Evolutionary conservation across 495 filamentous ascomycete genomes (phyloP).

Genomic region (Talaromyces trachyspermus): DNA sequence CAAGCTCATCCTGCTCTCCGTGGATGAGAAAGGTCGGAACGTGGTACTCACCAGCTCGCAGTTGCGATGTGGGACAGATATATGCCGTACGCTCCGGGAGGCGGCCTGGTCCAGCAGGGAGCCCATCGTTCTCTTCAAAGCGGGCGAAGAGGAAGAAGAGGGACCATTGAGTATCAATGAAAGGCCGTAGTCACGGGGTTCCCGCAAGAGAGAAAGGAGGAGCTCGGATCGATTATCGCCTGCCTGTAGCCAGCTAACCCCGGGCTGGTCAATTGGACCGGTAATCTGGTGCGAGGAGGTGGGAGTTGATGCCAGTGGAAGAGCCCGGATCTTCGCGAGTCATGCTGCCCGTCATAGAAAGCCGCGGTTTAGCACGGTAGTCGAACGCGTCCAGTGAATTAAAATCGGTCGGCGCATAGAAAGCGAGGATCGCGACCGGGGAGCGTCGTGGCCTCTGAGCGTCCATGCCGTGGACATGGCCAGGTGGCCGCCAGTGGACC

Average conservation of each 20-base stretch:
- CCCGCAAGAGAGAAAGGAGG: conserved; percentile 30
- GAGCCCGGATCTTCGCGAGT: neutral
- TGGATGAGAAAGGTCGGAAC: conserved; percentile 40
- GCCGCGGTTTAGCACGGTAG: neutral
- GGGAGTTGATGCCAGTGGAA: neutral
- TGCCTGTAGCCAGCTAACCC: conserved; percentile 14
- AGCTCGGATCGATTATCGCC: conserved; percentile 28
- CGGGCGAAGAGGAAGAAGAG: no score
- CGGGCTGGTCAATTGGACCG: conserved; percentile 12
- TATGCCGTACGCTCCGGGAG: conserved; percentile 9
- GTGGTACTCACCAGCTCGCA: conserved; percentile 24
- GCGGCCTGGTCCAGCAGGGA: no score
- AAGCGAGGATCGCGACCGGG: conserved; percentile 37
- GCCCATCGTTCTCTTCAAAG: no score
- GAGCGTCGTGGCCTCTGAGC: conserved; percentile 20
- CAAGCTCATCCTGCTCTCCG: conserved; percentile 31
- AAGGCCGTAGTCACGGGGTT: no score
- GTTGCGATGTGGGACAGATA: conserved; percentile 26
- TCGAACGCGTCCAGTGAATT: conserved; percentile 16
- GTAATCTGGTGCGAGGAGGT: no score
- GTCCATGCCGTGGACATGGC: conserved; percentile 42
- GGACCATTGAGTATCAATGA: no score
- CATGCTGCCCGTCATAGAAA: neutral
- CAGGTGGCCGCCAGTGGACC: conserved; percentile 45
- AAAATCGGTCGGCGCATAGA: conserved; percentile 40